Conservation (phyloP, 352 stramenopile species). For the Phytophthora tentaculata region DNA sequence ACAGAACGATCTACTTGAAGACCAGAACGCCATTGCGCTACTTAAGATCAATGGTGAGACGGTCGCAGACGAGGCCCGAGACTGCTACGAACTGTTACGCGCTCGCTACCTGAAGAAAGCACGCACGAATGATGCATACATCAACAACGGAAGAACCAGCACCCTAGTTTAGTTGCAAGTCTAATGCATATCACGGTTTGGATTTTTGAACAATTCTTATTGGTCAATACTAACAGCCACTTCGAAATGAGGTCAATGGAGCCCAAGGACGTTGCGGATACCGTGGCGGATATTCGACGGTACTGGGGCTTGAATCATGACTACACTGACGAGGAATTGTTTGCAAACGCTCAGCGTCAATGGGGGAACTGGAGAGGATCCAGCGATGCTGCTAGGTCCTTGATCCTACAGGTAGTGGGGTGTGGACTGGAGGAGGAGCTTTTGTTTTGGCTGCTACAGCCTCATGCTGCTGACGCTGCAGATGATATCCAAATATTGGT, state of each 20-base stretch:
- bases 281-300: constrained; percentile 11
- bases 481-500: constrained; percentile 26
- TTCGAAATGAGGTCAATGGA: constrained; percentile 3
- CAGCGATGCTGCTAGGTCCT: constrained; percentile 8
- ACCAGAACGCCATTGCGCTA: constrained; percentile 76
- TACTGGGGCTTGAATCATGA: constrained; percentile 21
- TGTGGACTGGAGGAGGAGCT: constrained; percentile 41
- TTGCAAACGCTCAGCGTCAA: constrained; percentile 12
- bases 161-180: constrained; percentile 23
- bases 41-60: constrained; percentile 60
- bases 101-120: constrained; percentile 62
- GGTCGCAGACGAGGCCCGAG: constrained; percentile 57
- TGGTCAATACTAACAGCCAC: constrained; percentile 13
- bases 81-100: constrained; percentile 59
- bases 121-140: constrained; percentile 33
- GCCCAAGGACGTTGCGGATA: constrained; percentile 1
- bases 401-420: constrained; percentile 35
- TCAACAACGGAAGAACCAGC: constrained; percentile 22
- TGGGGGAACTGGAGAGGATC: constrained; percentile 18
- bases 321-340: constrained; percentile 25
- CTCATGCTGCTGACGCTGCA: constrained; percentile 36
- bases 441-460: constrained; percentile 40
- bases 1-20: constrained; percentile 73
- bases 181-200: no score
- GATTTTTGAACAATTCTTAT: constrained; percentile 14